These are phyloP conservation scores for Flaveria brownii DNA, from an alignment of 129 eudicot genomes.

Conservation along the genomic window DNA sequence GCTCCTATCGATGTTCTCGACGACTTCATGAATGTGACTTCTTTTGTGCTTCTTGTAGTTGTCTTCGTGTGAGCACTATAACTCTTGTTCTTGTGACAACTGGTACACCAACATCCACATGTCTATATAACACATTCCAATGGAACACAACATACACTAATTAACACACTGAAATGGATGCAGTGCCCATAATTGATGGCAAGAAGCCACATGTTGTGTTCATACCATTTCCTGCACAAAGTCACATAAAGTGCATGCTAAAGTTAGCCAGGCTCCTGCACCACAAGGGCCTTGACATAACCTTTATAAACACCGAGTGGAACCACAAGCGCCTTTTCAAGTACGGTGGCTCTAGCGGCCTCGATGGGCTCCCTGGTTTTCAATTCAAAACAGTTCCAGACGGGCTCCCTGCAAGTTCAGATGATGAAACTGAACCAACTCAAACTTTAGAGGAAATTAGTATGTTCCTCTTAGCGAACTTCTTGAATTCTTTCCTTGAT, in stretches of 20 bases:
- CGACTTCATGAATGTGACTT: background rate
- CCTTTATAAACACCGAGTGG: conserved; percentile 32
- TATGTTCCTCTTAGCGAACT: background rate
- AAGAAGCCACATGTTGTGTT: conserved; percentile 31
- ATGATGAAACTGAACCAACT: conserved; percentile 10
- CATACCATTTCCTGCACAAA: conserved; percentile 37
- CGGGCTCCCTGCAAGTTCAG: conserved; percentile 17
- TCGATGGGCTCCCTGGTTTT: conserved; percentile 24
- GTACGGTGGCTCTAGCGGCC: background rate
- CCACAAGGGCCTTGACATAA: conserved; percentile 31
- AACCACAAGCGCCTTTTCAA: conserved; percentile 30
- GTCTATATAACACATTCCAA: background rate
- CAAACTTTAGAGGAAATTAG: background rate
- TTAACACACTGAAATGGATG: background rate
- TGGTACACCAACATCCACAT: background rate
- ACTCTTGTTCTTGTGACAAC: background rate
- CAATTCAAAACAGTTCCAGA: conserved; percentile 29
- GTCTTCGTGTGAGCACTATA: background rate
- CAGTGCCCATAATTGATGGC: background rate
- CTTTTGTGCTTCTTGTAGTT: background rate
- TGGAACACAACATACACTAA: background rate
- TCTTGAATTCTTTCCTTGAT: conserved; percentile 22
- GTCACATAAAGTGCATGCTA: conserved; percentile 39
- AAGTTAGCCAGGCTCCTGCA: conserved; percentile 35
- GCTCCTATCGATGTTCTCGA: too few relatives aligned